These are phyloP conservation scores for Chlorella sp. DNA, from an alignment of 139 green algal genomes.

Conservation along the genomic window DNA sequence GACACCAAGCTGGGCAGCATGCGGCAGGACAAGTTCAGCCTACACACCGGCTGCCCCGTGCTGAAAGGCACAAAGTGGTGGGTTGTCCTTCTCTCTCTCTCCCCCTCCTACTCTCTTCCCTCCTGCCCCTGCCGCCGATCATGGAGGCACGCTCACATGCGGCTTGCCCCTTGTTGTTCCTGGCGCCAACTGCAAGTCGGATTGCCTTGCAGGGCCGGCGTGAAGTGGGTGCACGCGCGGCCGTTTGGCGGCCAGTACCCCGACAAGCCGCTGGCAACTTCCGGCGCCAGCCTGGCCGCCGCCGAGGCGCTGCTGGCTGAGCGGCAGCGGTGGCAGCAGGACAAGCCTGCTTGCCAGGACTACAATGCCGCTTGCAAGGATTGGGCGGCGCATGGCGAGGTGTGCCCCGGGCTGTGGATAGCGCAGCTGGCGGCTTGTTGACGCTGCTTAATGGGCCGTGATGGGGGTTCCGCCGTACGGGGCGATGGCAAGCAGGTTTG, in stretches of 20 bases:
- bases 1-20: constrained; percentile 54
- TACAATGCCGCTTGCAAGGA: background rate
- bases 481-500: too few species aligned
- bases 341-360: background rate
- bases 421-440: too few species aligned
- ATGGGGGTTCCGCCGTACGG: background rate
- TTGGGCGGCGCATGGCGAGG: background rate
- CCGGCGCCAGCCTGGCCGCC: background rate
- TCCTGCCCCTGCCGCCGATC: background rate
- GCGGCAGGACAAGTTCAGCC: constrained; percentile 5
- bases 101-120: background rate
- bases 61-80: constrained; percentile 73
- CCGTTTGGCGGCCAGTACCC: constrained; percentile 25
- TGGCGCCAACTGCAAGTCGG: too few species aligned
- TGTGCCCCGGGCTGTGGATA: background rate
- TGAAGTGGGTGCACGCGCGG: constrained; percentile 32
- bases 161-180: too few species aligned
- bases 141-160: background rate
- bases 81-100: background rate
- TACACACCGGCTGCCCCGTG: constrained; percentile 39
- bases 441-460: too few species aligned
- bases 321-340: background rate
- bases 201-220: constrained; percentile 19
- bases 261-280: background rate
- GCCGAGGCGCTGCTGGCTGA: constrained; percentile 4